Conservation (phyloP, 805 yeast species). For the Metschnikowia drakensbergensis region DNA sequence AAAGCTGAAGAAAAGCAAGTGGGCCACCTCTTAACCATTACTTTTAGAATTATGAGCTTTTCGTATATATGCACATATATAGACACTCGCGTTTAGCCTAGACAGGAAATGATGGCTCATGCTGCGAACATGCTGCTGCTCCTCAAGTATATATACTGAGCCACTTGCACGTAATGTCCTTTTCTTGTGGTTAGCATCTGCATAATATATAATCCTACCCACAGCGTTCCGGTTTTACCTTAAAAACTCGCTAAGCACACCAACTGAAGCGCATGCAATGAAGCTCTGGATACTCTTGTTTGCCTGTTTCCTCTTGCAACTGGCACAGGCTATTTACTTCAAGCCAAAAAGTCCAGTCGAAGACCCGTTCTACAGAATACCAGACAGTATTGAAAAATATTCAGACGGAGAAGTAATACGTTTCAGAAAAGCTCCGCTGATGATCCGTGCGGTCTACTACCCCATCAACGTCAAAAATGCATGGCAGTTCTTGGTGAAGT, state of each 20-base stretch:
- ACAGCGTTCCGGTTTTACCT: neutral
- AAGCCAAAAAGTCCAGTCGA: slow-evolving; percentile 6
- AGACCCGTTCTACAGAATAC: slow-evolving; percentile 12
- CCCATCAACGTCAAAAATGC: slow-evolving; percentile 13
- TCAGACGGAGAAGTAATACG: slow-evolving; percentile 11
- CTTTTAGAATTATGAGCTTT: neutral
- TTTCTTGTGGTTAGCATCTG: neutral
- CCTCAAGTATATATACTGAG: neutral
- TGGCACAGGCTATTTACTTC: neutral
- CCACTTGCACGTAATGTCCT: neutral
- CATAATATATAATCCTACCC: neutral
- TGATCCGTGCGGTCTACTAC: slow-evolving; percentile 8
- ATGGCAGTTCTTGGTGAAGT: slow-evolving; percentile 26
- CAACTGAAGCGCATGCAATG: neutral
- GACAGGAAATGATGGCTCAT: neutral
- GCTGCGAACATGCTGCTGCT: neutral
- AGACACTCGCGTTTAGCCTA: neutral
- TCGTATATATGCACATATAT: neutral
- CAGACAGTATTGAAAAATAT: slow-evolving; percentile 6
- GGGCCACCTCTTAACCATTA: neutral
- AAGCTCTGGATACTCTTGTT: neutral
- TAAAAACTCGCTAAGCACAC: neutral
- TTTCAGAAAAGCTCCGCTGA: slow-evolving; percentile 7
- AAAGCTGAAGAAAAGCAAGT: neutral
- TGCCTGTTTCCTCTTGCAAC: neutral